Evolutionary conservation across 108 stramenopile genomes (phyloP).

Genomic region (Mediolabrus comicus): DNA sequence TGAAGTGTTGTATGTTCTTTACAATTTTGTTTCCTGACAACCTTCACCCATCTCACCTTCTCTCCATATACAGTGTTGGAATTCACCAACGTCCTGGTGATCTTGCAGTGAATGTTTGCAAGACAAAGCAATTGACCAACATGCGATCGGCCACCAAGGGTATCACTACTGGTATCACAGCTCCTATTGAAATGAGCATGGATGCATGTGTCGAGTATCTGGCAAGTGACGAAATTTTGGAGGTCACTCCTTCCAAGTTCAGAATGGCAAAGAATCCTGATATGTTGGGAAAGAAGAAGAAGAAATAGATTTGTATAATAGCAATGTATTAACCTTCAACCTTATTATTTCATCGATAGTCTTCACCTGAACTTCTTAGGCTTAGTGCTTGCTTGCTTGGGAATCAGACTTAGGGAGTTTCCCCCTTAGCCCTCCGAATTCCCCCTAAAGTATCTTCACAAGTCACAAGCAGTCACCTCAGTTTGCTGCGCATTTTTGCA

Average conservation of each 20-base stretch:
- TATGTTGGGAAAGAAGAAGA: conserved; percentile 58
- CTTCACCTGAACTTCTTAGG: too few species aligned
- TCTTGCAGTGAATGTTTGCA: conserved; percentile 96
- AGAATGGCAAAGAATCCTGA: conserved; percentile 94
- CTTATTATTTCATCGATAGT: too few species aligned
- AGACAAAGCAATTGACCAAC: conserved; percentile 96
- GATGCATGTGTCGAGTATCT: conserved; percentile 98
- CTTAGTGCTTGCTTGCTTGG: too few species aligned
- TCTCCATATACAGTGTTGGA: conserved; percentile 66
- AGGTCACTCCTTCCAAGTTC: conserved; percentile 89
- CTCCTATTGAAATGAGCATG: conserved; percentile 91
- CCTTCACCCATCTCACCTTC: not conserved
- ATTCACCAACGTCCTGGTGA: conserved; percentile 97
- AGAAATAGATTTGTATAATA: conserved; percentile 15
- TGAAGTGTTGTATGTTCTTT: not conserved
- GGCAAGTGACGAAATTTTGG: conserved; percentile 93
- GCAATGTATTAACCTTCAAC: not conserved
- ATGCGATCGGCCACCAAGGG: conserved; percentile 97
- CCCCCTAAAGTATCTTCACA: too few species aligned
- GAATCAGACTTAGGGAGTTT: too few species aligned
- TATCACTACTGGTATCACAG: conserved; percentile 85
- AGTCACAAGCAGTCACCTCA: too few species aligned
- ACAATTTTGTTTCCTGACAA: not conserved
- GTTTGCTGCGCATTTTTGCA: too few species aligned
- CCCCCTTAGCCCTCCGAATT: too few species aligned